Base-by-base conservation (phyloP, 495 filamentous ascomycete genomes). In the Xylaria castorea region DNA sequence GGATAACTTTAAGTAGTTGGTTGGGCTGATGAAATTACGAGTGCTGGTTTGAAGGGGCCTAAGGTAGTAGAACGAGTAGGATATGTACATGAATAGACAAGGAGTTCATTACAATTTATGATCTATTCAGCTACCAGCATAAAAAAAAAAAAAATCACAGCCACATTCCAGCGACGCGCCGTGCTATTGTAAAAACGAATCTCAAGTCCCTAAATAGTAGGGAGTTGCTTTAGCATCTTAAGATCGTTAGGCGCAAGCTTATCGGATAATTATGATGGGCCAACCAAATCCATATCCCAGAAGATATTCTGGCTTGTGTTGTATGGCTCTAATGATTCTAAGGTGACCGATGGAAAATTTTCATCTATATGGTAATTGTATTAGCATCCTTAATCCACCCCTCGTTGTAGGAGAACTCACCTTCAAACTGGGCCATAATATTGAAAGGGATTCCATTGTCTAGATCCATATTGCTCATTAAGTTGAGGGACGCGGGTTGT, bases 231-330 rank as follows among this genome's bases (percentile, higher is more conserved):
- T 27, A 32, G 40, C 36, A 30, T 9, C 25, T 46, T 65, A 3
- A 30, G n/a, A 44, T 65, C 14, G 5, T 32, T 25, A 30, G n/a
- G 2, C 0, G 5, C 18, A 51, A 25, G 27, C 12, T 34, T 12
- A 30, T 36, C 44, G 5, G 64, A 53, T 11, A 48, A 22, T 51
- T 67, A 48, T 32, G 32, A 53, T 53, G 44, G n/a, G 2, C 46
- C 32, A 16, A 51, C 53, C 18, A 34, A 67, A 53, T 67, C 40
- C 32, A 53, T 38, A 53, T 67, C 32, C 64, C 64, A 67, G 27
- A 53, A 16, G 9, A n/a, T 27, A 53, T 22, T 40, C n/a, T 53
- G 64, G 27, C n/a, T n/a, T 18, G 53, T 38, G 7, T 53, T 30
- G 30, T 67, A 67, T 22, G 64, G 14, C 1, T 67, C 64, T 25